Conservation (phyloP, 306 rosid genomes). For the Rosa rugosa region DNA sequence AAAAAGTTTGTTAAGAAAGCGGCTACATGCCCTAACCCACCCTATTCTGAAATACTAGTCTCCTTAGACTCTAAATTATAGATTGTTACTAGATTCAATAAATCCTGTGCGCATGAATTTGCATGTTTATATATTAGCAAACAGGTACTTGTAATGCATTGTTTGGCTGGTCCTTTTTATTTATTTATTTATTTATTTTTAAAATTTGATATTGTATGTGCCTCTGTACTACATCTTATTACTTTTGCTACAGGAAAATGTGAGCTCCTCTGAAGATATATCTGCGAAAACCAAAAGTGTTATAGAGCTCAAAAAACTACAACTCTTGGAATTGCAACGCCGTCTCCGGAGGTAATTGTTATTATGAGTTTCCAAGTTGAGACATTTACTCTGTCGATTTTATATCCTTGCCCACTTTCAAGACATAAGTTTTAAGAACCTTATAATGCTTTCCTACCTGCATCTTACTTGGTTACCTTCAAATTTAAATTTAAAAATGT, state of each 20-base stretch:
- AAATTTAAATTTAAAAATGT: not conserved
- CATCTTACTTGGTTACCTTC: not conserved
- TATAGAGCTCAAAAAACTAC: conserved; percentile 97
- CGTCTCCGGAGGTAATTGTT: conserved; percentile 80
- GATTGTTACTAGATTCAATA: not conserved
- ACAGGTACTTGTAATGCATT: not conserved
- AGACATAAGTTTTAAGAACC: not conserved
- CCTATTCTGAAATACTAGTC: not conserved
- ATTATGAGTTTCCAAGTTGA: conserved; percentile 11
- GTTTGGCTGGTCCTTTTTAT: not conserved
- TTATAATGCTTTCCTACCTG: conserved; percentile 2
- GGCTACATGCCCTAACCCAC: not conserved
- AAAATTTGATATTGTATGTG: conserved; percentile 11
- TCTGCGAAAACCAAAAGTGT: conserved; percentile 97
- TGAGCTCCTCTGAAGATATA: conserved; percentile 93
- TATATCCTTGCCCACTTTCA: not conserved
- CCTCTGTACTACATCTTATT: conserved; percentile 25
- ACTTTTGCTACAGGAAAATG: conserved; percentile 61
- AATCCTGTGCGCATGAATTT: conserved; percentile 6
- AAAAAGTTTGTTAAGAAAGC: not conserved
- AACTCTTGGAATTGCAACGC: conserved; percentile 84
- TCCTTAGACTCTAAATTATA: not conserved
- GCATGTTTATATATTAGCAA: not conserved
- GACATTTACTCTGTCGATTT: not conserved
- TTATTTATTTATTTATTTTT: not conserved